Conservation (phyloP, 805 yeast genomes). For the Wickerhamomyces silvicola region DNA sequence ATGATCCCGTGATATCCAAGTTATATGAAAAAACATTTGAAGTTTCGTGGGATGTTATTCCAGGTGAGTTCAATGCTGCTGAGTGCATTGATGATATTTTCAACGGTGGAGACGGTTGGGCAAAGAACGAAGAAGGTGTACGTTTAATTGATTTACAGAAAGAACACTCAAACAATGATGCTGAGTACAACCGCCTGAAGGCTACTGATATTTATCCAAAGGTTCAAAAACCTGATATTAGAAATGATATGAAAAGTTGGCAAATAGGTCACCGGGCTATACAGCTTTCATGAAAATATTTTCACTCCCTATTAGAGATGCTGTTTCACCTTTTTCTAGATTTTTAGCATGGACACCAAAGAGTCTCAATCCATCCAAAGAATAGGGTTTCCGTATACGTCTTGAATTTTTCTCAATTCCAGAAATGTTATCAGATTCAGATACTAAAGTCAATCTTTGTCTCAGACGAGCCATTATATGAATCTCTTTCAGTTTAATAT, state of each 20-base stretch:
- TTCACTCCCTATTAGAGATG: no score
- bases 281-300: no score
- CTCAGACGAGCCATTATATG: no score
- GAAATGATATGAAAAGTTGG: conserved; percentile 39
- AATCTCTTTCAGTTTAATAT: no score
- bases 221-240: conserved; percentile 22
- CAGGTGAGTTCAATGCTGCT: conserved; percentile 56
- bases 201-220: neutral
- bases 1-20: conserved; percentile 45
- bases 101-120: conserved; percentile 67
- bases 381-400: neutral
- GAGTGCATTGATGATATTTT: conserved; percentile 73
- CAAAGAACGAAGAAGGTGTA: conserved; percentile 39
- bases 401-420: no score
- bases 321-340: neutral
- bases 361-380: conserved; percentile 1
- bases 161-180: conserved; percentile 1
- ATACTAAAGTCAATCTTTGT: no score
- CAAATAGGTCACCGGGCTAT: conserved; percentile 18
- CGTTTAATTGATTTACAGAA: conserved; percentile 31
- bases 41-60: conserved; percentile 52
- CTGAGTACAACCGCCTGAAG: neutral
- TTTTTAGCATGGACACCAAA: neutral
- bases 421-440: no score
- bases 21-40: conserved; percentile 51